phyloP scores from a whole-genome alignment of 2,329 filamentous ascomycete genomes.

The Fusarium napiforme region DNA sequence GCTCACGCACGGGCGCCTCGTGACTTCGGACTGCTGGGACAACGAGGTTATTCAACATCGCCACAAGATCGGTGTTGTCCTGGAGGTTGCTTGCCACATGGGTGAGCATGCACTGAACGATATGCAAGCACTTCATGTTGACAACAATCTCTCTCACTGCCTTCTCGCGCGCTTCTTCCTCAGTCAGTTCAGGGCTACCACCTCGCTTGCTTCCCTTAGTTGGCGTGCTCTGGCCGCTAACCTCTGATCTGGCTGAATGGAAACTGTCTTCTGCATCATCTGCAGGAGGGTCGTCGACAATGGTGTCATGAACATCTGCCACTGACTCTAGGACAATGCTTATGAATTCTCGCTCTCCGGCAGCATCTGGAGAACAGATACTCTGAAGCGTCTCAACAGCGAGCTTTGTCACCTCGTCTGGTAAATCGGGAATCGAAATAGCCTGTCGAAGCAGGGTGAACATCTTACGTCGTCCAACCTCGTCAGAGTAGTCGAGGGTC shows the following conservation, averaged over 20 bases:
- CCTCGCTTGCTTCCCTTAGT: constrained; percentile 58
- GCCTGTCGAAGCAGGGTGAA: constrained; percentile 88
- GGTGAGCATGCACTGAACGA: constrained; percentile 96
- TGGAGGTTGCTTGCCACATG: constrained; percentile 91
- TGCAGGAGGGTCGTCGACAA: constrained; percentile 74
- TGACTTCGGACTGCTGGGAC: constrained; percentile 94
- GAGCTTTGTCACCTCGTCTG: constrained; percentile 92
- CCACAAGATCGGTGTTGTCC: constrained; percentile 88
- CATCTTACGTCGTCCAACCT: constrained; percentile 95
- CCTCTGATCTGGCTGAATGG: constrained; percentile 89
- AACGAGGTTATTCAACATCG: constrained; percentile 97
- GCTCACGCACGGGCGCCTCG: constrained; percentile 90
- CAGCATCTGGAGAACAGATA: constrained; percentile 79
- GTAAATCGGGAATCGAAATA: constrained; percentile 85
- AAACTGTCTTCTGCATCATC: constrained; percentile 78
- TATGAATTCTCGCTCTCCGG: constrained; percentile 84
- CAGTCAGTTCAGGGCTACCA: constrained; percentile 59
- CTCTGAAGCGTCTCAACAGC: constrained; percentile 83
- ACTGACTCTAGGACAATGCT: constrained; percentile 91
- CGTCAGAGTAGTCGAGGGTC: constrained; percentile 96
- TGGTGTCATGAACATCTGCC: constrained; percentile 95
- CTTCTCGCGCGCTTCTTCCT: constrained; percentile 77
- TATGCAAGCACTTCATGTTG: constrained; percentile 98
- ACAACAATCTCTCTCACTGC: constrained; percentile 92
- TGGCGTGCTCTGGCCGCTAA: constrained; percentile 73